Conservation (phyloP, 148 eudicot species). For the Chenopodium suecicum region DNA sequence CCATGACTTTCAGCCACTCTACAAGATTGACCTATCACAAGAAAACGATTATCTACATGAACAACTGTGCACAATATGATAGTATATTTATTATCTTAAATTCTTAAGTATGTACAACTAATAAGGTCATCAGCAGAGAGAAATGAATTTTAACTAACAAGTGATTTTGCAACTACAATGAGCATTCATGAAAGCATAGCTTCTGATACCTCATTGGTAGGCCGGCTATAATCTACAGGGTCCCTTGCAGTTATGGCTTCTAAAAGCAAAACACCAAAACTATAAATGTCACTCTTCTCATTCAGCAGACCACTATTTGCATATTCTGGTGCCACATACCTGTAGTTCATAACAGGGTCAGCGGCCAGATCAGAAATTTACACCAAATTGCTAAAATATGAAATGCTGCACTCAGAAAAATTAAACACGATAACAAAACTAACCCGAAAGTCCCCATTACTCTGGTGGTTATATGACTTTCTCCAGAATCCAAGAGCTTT, state of each 20-base stretch:
- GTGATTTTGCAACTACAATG: not conserved
- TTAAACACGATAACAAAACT: conserved; percentile 19
- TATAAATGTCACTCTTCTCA: conserved; percentile 87
- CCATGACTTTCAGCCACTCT: conserved; percentile 96
- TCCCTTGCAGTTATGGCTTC: conserved; percentile 90
- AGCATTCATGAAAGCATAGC: not conserved
- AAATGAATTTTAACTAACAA: not conserved
- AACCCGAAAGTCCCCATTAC: conserved; percentile 98
- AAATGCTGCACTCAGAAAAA: not conserved
- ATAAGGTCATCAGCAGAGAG: not conserved
- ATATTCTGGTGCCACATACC: conserved; percentile 95
- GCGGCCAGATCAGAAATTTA: not conserved
- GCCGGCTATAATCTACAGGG: conserved; percentile 85
- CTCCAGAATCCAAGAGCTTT: conserved; percentile 85
- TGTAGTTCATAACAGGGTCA: conserved; percentile 29
- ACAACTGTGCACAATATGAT: not conserved
- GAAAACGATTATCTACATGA: not conserved
- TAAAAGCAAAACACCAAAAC: conserved; percentile 79
- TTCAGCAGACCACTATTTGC: conserved; percentile 84
- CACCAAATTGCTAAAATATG: not conserved
- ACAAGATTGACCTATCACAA: conserved; percentile 69
- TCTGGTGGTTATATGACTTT: conserved; percentile 85
- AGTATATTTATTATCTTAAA: not conserved
- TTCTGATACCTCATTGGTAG: conserved; percentile 64
- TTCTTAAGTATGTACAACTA: too few species aligned